Base-by-base conservation (phyloP, 2,329 filamentous ascomycete genomes). In the Hypoxylon rubiginosum region DNA sequence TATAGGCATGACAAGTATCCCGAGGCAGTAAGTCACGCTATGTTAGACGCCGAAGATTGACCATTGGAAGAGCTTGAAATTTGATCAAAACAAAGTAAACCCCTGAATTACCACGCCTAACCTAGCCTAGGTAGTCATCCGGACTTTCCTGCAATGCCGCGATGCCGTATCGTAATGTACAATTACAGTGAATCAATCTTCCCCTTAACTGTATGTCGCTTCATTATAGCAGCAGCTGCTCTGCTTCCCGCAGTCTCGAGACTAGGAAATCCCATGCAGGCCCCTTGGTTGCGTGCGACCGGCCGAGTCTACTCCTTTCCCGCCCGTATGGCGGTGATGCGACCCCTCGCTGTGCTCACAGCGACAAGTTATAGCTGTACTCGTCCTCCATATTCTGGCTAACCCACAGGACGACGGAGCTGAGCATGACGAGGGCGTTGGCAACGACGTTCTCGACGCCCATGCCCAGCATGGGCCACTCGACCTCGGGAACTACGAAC, bases 381-480 rank as follows among this genome's bases (percentile, higher is more conserved):
- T 91, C 89, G 73, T 91, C 89, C 81, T 91, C 89, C 86, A 91
- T 90, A 73, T 91, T 91, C 82, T 91, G 89, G 79, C 86, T 89
- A 59, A 91, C 79, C 89, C 89, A 91, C 45, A 91, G 83, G 65
- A 90, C 85, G 51, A 90, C 88, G 21, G 86, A 86, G 79, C 87
- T 89, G 59, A 89, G 76, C 57, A 88, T 88, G 58, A 91, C 88
- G 36, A 90, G 80, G 26, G 81, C 87, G 78, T 91, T 91, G 68
- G 87, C 86, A 36, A 90, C 81, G n/a, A 91, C 82, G 68, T 90
- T 90, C 80, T 89, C 86, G 60, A 90, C 82, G 17, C 88, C 88
- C 88, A 91, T 90, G 67, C 83, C 81, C 73, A 90, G 78, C 74
- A 86, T 87, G 28, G 88, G 88, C 83, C 86, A 89, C 19, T 76